Conservation (phyloP, 306 rosid genomes). For the Clitoria ternatea region DNA sequence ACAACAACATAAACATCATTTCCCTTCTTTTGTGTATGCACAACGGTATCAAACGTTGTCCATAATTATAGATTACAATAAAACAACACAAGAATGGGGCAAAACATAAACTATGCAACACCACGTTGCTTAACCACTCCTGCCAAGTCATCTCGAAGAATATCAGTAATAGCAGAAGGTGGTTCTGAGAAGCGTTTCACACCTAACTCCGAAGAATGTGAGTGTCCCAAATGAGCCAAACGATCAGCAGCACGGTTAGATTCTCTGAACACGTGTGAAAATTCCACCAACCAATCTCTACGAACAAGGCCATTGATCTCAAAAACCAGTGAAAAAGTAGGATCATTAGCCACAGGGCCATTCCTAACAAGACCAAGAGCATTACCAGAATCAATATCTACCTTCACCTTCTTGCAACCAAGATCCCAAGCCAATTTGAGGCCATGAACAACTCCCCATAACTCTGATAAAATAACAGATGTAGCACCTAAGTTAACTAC, state of each 20-base stretch:
- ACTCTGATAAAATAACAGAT: background rate
- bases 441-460: conserved; percentile 11
- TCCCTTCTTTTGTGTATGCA: too few relatives aligned
- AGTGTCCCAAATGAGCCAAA: conserved; percentile 6
- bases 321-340: background rate
- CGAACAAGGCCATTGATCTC: background rate
- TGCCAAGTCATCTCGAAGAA: background rate
- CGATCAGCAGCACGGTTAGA: conserved; percentile 15
- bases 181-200: background rate
- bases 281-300: conserved; percentile 18
- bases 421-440: conserved; percentile 12
- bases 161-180: background rate
- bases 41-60: too few relatives aligned
- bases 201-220: background rate
- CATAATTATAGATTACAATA: too few relatives aligned
- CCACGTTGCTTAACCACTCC: background rate
- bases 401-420: conserved; percentile 10
- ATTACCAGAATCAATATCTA: background rate
- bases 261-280: background rate
- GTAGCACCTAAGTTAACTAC: background rate
- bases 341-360: background rate
- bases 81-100: background rate
- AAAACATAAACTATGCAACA: background rate
- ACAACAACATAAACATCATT: too few relatives aligned
- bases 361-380: background rate